Evolutionary conservation across 129 eudicot species (phyloP), one percentile per base, ranked within the genome.

Genomic region (Kitagawia praeruptora): DNA sequence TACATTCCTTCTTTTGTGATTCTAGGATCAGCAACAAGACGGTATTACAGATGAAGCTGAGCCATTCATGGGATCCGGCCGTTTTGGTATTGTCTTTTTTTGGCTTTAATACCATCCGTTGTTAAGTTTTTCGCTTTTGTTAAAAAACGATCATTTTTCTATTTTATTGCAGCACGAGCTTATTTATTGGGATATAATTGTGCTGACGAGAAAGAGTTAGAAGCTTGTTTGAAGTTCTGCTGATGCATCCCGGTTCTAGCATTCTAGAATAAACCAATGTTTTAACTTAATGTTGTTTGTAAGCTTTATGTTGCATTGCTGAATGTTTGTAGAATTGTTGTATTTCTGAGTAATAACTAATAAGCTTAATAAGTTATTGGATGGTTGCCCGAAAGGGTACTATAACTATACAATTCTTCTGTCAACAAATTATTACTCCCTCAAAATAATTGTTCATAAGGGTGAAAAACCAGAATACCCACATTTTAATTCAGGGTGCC

Each of bases 31-130:
- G 81, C 93, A 91, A 86, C 96, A 90, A 88, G 89, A 78, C 79
- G 94, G 87, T 77, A 89, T 49, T 75, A 69, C 88, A 4, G 99
- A 95, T 81, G 99, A 95, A 92, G 89, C 97, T 51, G 99, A 95
- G 86, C 99, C 99, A 76, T 95, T 95, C 76, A 92, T 95, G 99
- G 99, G 99, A 81, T 90, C 97, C 54, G 99, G 97, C 18, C 97
- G 97, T 84, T 92, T 95, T 84, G 99, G 98, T 95, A 91, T 44
- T 81, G 23, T 25, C 39, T 39, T 79, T 77, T 23, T 47, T 23
- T 47, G 9, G 14, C 78, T 78, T 78, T 25, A 31, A 9, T 75
- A 64, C 3, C 3, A 1, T 67, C 42, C 25, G 51, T 56, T 39
- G 3, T 53, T 40, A 41, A 28, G 23, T 42, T 42, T 49, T 23